Percentiles rank a stretch among this genome's conserved stretches.
phyloP scores from a whole-genome alignment of 2,329 filamentous ascomycete species.

The Exophiala viscosa region DNA sequence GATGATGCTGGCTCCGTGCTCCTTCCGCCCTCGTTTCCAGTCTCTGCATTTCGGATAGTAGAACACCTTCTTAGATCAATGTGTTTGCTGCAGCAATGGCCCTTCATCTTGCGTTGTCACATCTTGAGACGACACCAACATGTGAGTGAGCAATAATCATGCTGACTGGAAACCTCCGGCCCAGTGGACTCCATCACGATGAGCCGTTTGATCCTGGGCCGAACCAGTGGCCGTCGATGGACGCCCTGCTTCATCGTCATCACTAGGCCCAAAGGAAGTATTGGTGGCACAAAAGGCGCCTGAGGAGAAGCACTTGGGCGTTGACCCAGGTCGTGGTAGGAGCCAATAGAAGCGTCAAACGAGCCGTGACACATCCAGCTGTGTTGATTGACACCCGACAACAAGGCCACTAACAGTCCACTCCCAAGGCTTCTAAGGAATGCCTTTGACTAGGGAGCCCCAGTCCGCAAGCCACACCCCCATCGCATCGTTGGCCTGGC shows the following conservation, averaged over 20 bases:
- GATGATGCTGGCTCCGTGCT: neutral
- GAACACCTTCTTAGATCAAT: neutral
- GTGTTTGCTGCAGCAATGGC: neutral
- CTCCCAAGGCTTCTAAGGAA: neutral
- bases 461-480: constrained; percentile 6
- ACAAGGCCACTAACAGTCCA: constrained; percentile 3
- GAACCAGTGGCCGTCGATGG: constrained; percentile 1
- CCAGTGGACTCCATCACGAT: constrained; percentile 13
- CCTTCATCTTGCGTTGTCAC: constrained; percentile 17
- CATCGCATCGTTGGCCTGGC: neutral
- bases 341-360: constrained; percentile 11
- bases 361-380: constrained; percentile 1
- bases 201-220: constrained; percentile 11
- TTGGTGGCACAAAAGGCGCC: constrained; percentile 19
- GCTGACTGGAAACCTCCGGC: constrained; percentile 18
- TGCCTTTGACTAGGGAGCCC: constrained; percentile 7
- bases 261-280: constrained; percentile 17
- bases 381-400: neutral
- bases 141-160: neutral
- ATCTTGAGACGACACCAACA: constrained; percentile 2
- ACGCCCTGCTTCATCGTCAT: constrained; percentile 19
- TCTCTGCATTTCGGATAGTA: neutral
- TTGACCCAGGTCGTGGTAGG: constrained; percentile 11
- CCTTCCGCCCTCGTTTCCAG: neutral
- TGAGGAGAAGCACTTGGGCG: constrained; percentile 17